phyloP scores from a whole-genome alignment of 1,139 yeast genomes.

The Pneumocystis canis region DNA sequence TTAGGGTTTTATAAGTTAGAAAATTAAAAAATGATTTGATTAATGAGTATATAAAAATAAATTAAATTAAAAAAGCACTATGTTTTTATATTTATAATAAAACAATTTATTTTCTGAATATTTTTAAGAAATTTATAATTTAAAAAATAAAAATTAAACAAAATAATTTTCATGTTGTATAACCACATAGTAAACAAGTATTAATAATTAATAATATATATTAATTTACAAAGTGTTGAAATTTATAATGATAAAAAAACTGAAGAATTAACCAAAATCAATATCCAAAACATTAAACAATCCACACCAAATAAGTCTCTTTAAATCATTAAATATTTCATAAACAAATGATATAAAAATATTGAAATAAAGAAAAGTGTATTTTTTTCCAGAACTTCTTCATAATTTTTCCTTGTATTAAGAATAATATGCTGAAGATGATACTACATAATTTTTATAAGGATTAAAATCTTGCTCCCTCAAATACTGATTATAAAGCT shows the following conservation, averaged over 20 bases:
- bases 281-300: not conserved
- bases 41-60: too few relatives aligned
- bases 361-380: not conserved
- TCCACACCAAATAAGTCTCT: too few relatives aligned
- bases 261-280: not conserved
- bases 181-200: too few relatives aligned
- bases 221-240: too few relatives aligned
- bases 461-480: not conserved
- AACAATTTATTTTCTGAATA: too few relatives aligned
- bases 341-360: not conserved
- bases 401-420: not conserved
- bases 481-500: not conserved
- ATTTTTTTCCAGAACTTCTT: not conserved
- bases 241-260: not conserved
- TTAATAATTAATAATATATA: too few relatives aligned
- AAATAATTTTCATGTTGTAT: too few relatives aligned
- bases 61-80: too few relatives aligned
- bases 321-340: not conserved
- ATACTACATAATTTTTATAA: not conserved
- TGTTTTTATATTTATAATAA: too few relatives aligned
- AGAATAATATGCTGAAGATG: conserved; percentile 2
- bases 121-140: too few relatives aligned
- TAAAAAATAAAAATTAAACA: too few relatives aligned
- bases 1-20: not conserved
- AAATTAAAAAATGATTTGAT: too few relatives aligned